A percentile compares a stretch with the other conserved stretches of the same genome.
Conservation (phyloP, 164 flowering plant species). For the Chimonanthus praecox region DNA sequence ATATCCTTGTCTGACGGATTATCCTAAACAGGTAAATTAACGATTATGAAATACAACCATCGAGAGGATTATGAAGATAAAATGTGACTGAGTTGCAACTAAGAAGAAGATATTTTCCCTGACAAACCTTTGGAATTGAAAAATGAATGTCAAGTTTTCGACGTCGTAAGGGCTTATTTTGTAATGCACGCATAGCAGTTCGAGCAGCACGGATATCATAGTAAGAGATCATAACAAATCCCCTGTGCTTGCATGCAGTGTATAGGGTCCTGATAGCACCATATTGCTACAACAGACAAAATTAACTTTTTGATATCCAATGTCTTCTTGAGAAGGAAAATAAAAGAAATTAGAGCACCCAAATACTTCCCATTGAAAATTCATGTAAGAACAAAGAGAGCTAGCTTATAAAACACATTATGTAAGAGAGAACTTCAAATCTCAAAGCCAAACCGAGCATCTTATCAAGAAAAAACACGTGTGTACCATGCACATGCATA, state of each 20-base stretch:
- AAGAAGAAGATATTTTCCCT: constrained; percentile 1
- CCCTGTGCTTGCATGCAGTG: constrained; percentile 96
- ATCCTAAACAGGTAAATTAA: constrained; percentile 38
- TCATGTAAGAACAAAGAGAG: neutral
- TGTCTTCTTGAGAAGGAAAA: neutral
- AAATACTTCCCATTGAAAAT: neutral
- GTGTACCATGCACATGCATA: too few relatives aligned
- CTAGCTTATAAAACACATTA: too few relatives aligned
- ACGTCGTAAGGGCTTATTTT: constrained; percentile 83
- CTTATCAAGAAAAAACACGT: too few relatives aligned
- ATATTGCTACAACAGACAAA: constrained; percentile 62
- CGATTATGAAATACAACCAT: constrained; percentile 1
- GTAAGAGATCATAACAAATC: constrained; percentile 98
- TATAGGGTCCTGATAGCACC: constrained; percentile 92
- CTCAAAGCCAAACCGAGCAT: too few relatives aligned
- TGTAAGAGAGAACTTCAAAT: too few relatives aligned
- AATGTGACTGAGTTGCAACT: neutral
- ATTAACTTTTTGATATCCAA: constrained; percentile 4
- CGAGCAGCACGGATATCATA: constrained; percentile 95
- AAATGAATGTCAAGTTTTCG: constrained; percentile 99
- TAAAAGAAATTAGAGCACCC: neutral
- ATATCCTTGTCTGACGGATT: constrained; percentile 96
- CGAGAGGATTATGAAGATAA: neutral
- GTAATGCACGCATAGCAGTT: constrained; percentile 90
- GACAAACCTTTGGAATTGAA: constrained; percentile 89